Base-by-base conservation (phyloP, 345 rosid species). In the Limnanthes douglasii region DNA sequence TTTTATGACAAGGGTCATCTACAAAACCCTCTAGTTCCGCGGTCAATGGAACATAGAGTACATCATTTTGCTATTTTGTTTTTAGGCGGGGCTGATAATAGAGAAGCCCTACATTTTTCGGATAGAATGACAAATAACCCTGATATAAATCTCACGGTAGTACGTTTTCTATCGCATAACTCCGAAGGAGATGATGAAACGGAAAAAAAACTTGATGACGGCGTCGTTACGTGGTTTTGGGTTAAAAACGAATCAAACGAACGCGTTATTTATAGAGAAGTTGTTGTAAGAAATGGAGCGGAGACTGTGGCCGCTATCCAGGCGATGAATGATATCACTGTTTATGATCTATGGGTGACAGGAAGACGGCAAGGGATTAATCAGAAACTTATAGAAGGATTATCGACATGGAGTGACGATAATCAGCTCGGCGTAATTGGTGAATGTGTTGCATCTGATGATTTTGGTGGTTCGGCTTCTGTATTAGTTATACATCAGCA, bases 401-500 rank as follows among this genome's bases (percentile, higher is more conserved):
- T 86, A 16, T 40, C 61, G 2, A 46, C 50, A 10, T 82, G 94
- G 97, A 63, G 68, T 21, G 66, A 66, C 2, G 51, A 71, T 22
- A 31, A 32, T 8, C 79, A 71, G 31, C 56, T 73, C 12, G 94
- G 94, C 18, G 52, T 67, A 0, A 56, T 78, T 0, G 88, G 88
- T 8, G 97, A 86, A 34, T 66, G 46, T 26, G 31, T 82, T 21
- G 37, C 83, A 3, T 71, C 75, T 1, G 18, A 17, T 6, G 75
- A 72, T 21, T 75, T 71, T 11, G 61, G 63, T 16, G 41, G 61
- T 3, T 39, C 57, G 0, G 75, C 72, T n/a, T 75, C 93, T 8
- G 66, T 86, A 10, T 56, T 86, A 47, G 88, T 78, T 3, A 43
- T 78, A 30, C 94, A 82, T 10, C 84, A 78, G 43, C 94, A 86